Base-by-base conservation (phyloP, 108 stramenopile genomes). In the Hondaea fermentalgiana region DNA sequence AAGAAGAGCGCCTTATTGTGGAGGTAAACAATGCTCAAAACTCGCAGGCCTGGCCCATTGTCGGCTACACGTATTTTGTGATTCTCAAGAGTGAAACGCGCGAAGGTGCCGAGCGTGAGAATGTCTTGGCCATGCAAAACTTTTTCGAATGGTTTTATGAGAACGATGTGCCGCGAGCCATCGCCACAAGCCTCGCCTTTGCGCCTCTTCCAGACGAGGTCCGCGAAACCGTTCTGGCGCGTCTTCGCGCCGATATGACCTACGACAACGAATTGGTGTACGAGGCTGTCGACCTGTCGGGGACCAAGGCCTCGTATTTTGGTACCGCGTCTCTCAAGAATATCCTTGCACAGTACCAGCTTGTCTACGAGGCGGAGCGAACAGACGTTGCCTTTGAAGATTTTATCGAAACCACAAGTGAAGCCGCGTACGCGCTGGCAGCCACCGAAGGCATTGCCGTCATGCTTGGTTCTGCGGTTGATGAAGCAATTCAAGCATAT, bases 1-100 rank as follows among this genome's bases (percentile, higher is more conserved):
- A 69, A 8, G 64, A 83, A 23, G 76, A 83, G 3, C 45, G 76
- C 1, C 76, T 83, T 35, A 53, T 23, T 23, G 76, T 53, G 16
- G 76, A 83, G 19, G 28, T 83, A 8, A 6, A 23, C 4, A 3
- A 83, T 45, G 76, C 76, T 6, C 19, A 12, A 28, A 45, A 28
- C 28, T 53, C 76, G 49, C 76, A 83, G 17, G 76, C 76, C 6
- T 83, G 76, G 76, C 76, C 76, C 19, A 83, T 83, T 53, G 76
- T 83, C 28, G 76, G 76, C 0, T 83, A 83, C 23, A 83, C 76
- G 51, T 83, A 83, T 45, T 83, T 83, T 83, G 51, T 83, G 23
- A 83, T 83, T 83, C 12, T 47, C 49, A 83, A 83, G n/a, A 4
- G 3, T 23, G 51, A 53, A 12, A 45, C 76, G 45, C 25, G 64